Conservation (phyloP, 2,329 filamentous ascomycete genomes). For the Geosmithia flava region DNA sequence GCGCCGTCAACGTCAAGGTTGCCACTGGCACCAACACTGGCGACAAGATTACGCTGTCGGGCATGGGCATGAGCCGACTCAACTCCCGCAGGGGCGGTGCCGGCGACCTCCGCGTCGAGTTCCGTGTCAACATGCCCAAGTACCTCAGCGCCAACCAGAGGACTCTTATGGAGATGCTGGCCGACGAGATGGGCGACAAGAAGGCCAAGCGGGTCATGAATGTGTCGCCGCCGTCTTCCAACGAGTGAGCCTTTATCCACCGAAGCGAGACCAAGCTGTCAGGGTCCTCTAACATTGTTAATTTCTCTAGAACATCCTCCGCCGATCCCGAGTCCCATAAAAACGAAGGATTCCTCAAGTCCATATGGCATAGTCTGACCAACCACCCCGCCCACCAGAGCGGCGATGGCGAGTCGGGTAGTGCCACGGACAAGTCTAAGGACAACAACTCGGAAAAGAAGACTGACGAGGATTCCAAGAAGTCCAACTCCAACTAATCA, state of each 20-base stretch:
- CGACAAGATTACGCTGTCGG: conserved; percentile 76
- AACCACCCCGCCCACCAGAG: conserved; percentile 50
- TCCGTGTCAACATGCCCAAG: conserved; percentile 91
- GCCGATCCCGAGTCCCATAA: conserved; percentile 43
- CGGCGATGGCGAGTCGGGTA: conserved; percentile 11
- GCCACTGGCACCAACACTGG: conserved; percentile 85
- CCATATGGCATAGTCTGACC: conserved; percentile 86
- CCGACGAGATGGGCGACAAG: conserved; percentile 91
- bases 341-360: conserved; percentile 84
- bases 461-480: conserved; percentile 13
- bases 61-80: conserved; percentile 90
- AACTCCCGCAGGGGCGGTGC: conserved; percentile 50
- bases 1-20: conserved; percentile 81
- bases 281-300: conserved; percentile 1
- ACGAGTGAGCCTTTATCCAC: conserved; percentile 12
- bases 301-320: conserved; percentile 4
- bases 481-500: conserved; percentile 16
- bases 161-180: conserved; percentile 87
- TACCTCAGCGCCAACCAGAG: conserved; percentile 85
- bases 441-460: conserved; percentile 9
- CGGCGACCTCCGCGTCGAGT: conserved; percentile 87
- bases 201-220: conserved; percentile 90
- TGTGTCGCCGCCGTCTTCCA: conserved; percentile 24
- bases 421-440: conserved; percentile 8
- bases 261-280: not conserved